Evolutionary conservation across 2,329 filamentous ascomycete species (phyloP).

Genomic region (Aspergillus pseudoterreus): DNA sequence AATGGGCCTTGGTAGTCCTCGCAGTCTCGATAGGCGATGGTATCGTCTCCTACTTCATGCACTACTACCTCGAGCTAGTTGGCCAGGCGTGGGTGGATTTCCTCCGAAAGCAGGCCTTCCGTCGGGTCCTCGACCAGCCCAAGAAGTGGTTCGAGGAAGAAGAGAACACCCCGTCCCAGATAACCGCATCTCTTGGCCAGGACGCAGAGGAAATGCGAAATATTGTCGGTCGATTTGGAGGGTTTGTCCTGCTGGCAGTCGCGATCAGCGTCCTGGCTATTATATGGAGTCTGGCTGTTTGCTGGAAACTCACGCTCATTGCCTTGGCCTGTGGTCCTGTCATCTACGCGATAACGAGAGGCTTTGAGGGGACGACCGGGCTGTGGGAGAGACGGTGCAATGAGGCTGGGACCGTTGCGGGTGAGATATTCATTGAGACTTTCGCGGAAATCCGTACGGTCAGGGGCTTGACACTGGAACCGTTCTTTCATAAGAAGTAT

Average conservation of each 20-base stretch:
- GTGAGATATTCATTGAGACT: constrained; percentile 67
- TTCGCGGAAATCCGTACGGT: constrained; percentile 78
- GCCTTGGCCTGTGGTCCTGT: constrained; percentile 66
- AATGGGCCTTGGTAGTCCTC: constrained; percentile 69
- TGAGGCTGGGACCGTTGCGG: constrained; percentile 57
- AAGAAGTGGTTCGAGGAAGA: constrained; percentile 73
- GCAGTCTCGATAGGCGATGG: constrained; percentile 66
- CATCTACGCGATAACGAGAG: constrained; percentile 62
- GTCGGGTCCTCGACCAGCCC: constrained; percentile 69
- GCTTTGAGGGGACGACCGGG: constrained; percentile 62
- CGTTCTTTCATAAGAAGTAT: constrained; percentile 66
- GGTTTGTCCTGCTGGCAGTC: constrained; percentile 62
- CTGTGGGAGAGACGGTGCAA: constrained; percentile 71
- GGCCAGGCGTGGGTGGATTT: constrained; percentile 74
- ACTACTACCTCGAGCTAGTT: constrained; percentile 67
- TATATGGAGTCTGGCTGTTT: constrained; percentile 68
- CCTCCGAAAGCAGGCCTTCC: constrained; percentile 65
- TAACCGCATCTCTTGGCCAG: constrained; percentile 72
- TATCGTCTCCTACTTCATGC: constrained; percentile 59
- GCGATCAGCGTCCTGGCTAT: constrained; percentile 68
- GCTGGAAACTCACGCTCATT: constrained; percentile 79
- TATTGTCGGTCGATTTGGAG: constrained; percentile 72
- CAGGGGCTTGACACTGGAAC: constrained; percentile 68
- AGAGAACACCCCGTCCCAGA: constrained; percentile 58
- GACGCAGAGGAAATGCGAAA: constrained; percentile 86